Base-by-base conservation (phyloP, 2,329 filamentous ascomycete species). In the Botrytis tulipae region DNA sequence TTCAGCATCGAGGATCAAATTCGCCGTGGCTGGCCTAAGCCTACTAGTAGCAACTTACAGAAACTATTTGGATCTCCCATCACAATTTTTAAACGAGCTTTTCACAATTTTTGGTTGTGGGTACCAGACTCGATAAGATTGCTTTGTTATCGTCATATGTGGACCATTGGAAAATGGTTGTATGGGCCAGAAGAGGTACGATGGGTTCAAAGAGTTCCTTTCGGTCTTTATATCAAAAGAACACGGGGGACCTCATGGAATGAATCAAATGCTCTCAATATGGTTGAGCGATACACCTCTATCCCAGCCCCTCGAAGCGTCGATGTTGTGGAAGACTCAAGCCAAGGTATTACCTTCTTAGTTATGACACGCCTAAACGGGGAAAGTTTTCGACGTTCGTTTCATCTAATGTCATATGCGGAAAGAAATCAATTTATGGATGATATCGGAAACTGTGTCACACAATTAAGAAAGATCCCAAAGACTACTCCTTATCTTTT, bases 261-360 rank as follows among this genome's bases (percentile, higher is more conserved):
- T 42, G 46, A 68, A 68, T 68, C 48, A 9, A 68, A 68, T 42
- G 32, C 66, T 18, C 25, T 69, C 35, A 69, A 57, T 8, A 69
- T 42, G 35, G 18, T 57, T 25, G 48, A 69, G 37, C 35, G 10
- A 42, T 69, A 69, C 35, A 57, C 46, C 14, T 57, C 48, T 25
- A 69, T 69, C 10, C 46, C 48, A 5, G 25, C 35, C n/a, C 48
- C 35, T 40, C 48, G 48, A 57, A 29, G 35, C 16, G 35, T 69
- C 8, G 66, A 57, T 57, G 25, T 54, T 14, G 46, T 69, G 16
- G 22, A 54, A 57, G 46, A 42, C 22, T 29, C 65, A 68, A 54
- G 25, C 7, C 29, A 32, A 6, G 18, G 12, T 6, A 20, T 22
- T 29, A 68, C 32, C 14, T 46, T 54, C 20, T 40, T 68, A 40